phyloP scores from a whole-genome alignment of 768 basidiomycete species.

The Xerocomellus chrysenteron region DNA sequence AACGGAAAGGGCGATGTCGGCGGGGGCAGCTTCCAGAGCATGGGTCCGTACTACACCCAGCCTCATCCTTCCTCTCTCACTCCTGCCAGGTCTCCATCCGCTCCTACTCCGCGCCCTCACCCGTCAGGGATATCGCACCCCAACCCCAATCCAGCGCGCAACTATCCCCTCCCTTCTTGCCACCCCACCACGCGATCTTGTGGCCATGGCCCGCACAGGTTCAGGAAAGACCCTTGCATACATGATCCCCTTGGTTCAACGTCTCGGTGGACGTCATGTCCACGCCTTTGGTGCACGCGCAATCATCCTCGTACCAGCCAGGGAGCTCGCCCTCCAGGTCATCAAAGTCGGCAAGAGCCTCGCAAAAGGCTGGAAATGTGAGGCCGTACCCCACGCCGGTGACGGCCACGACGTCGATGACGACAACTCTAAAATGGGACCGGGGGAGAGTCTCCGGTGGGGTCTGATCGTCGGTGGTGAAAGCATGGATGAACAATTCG shows the following conservation, averaged over 20 bases:
- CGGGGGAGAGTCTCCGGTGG: constrained; percentile 75
- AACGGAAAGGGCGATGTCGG: constrained; percentile 80
- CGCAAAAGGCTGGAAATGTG: constrained; percentile 72
- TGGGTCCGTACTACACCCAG: constrained; percentile 58
- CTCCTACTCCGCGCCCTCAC: constrained; percentile 80
- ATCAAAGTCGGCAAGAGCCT: constrained; percentile 94
- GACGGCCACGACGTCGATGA: constrained; percentile 53
- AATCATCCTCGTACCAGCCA: constrained; percentile 85
- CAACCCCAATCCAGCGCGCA: constrained; percentile 94
- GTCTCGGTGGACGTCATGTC: constrained; percentile 78
- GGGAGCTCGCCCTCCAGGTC: constrained; percentile 93
- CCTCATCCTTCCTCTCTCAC: not conserved
- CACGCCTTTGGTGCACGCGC: constrained; percentile 82
- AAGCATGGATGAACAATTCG: constrained; percentile 92
- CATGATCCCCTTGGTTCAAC: constrained; percentile 86
- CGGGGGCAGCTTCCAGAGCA: constrained; percentile 94
- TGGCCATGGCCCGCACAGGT: constrained; percentile 98
- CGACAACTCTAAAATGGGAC: constrained; percentile 45
- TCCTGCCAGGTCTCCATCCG: constrained; percentile 69
- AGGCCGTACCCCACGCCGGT: constrained; percentile 68
- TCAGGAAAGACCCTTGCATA: constrained; percentile 98
- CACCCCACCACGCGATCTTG: constrained; percentile 85
- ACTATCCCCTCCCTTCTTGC: constrained; percentile 83
- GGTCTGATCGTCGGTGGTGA: constrained; percentile 95
- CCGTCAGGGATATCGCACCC: constrained; percentile 90